A percentile compares a stretch with the other conserved stretches of the same genome.
Conservation (phyloP, 495 filamentous ascomycete genomes). For the Hyaloscypha bicolor region DNA sequence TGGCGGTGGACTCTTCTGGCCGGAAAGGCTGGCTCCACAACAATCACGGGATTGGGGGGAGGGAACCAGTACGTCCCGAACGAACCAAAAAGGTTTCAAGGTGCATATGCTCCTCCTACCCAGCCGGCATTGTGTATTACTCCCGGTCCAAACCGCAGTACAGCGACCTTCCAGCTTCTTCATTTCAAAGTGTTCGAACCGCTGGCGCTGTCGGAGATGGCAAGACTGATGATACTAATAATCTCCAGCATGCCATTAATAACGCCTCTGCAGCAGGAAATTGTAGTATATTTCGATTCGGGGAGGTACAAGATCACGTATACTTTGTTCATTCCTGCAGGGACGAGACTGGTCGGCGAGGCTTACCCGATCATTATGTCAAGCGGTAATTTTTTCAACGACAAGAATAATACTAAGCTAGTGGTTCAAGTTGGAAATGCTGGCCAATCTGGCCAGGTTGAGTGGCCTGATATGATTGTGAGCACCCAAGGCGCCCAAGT, state of each 20-base stretch:
- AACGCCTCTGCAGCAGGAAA: constrained; percentile 40
- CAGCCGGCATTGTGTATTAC: constrained; percentile 37
- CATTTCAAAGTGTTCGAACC: constrained; percentile 61
- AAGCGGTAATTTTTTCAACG: constrained; percentile 52
- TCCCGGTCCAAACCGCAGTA: constrained; percentile 58
- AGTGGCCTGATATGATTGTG: constrained; percentile 61
- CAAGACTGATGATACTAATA: constrained; percentile 64
- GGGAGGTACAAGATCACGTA: constrained; percentile 51
- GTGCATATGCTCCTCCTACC: constrained; percentile 40
- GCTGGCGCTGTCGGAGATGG: constrained; percentile 71
- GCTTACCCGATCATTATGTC: constrained; percentile 50
- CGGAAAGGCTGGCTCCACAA: constrained; percentile 56
- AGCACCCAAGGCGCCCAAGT: constrained; percentile 47
- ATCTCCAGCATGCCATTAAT: constrained; percentile 45
- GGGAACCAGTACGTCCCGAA: constrained; percentile 48
- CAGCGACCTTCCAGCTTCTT: constrained; percentile 47
- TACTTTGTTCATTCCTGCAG: constrained; percentile 56
- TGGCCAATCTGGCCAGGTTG: constrained; percentile 55
- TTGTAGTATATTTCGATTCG: constrained; percentile 37
- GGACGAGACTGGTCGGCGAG: constrained; percentile 54
- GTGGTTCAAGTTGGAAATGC: constrained; percentile 60
- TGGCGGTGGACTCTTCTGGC: constrained; percentile 48
- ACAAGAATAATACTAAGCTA: constrained; percentile 50
- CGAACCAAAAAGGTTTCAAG: constrained; percentile 39
- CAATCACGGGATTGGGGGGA: constrained; percentile 52